Evolutionary conservation across 1,284 basidiomycete genomes (phyloP).

Genomic region (Puccinia hordei): DNA sequence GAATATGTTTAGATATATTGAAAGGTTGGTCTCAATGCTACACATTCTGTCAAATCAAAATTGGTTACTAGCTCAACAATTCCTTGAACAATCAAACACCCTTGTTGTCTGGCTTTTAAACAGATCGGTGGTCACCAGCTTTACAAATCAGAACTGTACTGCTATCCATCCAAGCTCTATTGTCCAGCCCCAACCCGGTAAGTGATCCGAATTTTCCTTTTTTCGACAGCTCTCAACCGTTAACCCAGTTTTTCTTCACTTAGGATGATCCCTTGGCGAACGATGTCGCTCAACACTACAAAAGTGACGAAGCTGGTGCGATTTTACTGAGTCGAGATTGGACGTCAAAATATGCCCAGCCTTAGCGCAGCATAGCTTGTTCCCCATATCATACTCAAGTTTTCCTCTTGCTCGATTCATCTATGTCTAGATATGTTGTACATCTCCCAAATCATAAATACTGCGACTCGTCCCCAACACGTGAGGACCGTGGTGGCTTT

Average conservation of each 20-base stretch:
- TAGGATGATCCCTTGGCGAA: conserved; percentile 92
- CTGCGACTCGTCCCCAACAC: too few relatives aligned
- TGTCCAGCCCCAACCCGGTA: conserved; percentile 90
- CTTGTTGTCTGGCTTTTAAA: not conserved
- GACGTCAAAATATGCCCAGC: conserved; percentile 77
- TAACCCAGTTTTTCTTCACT: not conserved
- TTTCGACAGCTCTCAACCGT: not conserved
- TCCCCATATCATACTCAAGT: too few relatives aligned
- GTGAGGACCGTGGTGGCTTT: too few relatives aligned
- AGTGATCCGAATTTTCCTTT: conserved; percentile 30
- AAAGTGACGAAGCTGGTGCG: conserved; percentile 90
- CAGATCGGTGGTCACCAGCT: conserved; percentile 98
- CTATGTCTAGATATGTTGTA: too few relatives aligned
- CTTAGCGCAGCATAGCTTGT: not conserved
- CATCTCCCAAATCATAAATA: too few relatives aligned
- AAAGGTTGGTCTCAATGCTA: conserved; percentile 68
- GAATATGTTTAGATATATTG: conserved; percentile 96
- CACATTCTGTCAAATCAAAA: conserved; percentile 24
- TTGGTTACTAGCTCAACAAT: not conserved
- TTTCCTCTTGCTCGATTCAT: too few relatives aligned
- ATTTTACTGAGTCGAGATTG: conserved; percentile 86
- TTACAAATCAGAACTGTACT: conserved; percentile 97
- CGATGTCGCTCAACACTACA: conserved; percentile 93
- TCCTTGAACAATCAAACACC: not conserved
- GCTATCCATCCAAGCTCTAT: conserved; percentile 90